Percentiles rank a stretch among this genome's conserved stretches.
Evolutionary conservation across 345 rosid species (phyloP).

Genomic region (Hibiscus tridactylites): DNA sequence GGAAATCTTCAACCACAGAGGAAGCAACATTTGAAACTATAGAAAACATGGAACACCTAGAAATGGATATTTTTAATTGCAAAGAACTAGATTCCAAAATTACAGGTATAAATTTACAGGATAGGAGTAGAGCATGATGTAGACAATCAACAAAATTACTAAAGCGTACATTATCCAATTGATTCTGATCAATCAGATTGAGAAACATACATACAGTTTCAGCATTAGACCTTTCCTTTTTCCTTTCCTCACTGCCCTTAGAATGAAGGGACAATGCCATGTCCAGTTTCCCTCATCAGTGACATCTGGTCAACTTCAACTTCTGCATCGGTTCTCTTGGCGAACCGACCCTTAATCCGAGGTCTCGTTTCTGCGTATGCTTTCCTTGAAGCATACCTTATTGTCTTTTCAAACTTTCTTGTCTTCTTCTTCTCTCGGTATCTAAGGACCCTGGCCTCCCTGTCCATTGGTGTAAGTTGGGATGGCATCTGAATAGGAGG

Average conservation of each 20-base stretch:
- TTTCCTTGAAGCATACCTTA: constrained; percentile 94
- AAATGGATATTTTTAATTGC: not conserved
- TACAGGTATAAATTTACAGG: constrained; percentile 22
- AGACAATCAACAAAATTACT: constrained; percentile 15
- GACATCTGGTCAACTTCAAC: constrained; percentile 58
- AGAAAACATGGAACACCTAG: not conserved
- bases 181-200: constrained; percentile 13
- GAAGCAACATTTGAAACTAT: too few species aligned
- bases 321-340: constrained; percentile 59
- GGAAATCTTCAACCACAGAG: too few species aligned
- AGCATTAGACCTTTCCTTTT: constrained; percentile 16
- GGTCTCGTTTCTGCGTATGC: constrained; percentile 96
- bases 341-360: constrained; percentile 85
- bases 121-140: constrained; percentile 6
- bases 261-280: constrained; percentile 77
- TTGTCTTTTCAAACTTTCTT: constrained; percentile 85
- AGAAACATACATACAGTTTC: constrained; percentile 11
- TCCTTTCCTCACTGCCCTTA: constrained; percentile 16
- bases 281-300: constrained; percentile 26
- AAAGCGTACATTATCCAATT: constrained; percentile 8
- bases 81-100: constrained; percentile 9
- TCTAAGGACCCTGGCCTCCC: constrained; percentile 69
- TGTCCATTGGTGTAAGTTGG: constrained; percentile 68
- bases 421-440: constrained; percentile 48
- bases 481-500: constrained; percentile 45